Evolutionary conservation across 2,329 filamentous ascomycete species (phyloP), one percentile per base, ranked within the genome.

Genomic region (Diatrype stigma): DNA sequence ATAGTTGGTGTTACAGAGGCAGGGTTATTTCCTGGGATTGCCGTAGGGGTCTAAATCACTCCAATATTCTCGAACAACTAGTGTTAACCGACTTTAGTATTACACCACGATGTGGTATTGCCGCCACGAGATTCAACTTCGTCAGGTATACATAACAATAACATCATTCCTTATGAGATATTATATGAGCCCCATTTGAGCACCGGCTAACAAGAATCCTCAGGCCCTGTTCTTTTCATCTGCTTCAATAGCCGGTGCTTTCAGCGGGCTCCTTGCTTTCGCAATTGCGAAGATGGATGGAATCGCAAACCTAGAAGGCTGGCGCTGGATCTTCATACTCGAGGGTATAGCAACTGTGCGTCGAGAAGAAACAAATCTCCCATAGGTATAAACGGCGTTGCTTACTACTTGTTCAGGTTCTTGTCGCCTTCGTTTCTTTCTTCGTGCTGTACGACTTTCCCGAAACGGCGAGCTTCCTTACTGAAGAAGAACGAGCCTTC

Each of bases 401-500:
- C 23, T 49, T 38, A 51, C 51, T 44, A 58, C 3, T 56, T 16
- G 48, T 49, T 3, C 51, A 68, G 48, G 62, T 70, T 3, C 1
- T 90, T 1, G 77, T 90, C 5, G 89, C 88, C 0, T 52, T 84
- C 3, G 60, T 75, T 1, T 83, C 83, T 1, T 91, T 87, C 69
- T 92, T 83, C 73, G 74, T 85, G 56, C 81, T 95, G 1, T 79
- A 89, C 58, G 90, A 96, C 61, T 95, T 90, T 59, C 91, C 91
- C 0, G 89, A 90, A 56, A 83, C 87, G 22, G 89, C 90, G 0
- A 79, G 60, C 0, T 96, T 95, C 64, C 76, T 96, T 21, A 84
- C 82, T 0, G 79, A 83, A 8, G 79, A 82, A 32, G 89, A 96
- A 60, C 80, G 86, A 2, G 79, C 77, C 1, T 84, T 90, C 45